Evolutionary conservation across 768 basidiomycete species (phyloP).

Genomic region (Leccinum uliginosum): DNA sequence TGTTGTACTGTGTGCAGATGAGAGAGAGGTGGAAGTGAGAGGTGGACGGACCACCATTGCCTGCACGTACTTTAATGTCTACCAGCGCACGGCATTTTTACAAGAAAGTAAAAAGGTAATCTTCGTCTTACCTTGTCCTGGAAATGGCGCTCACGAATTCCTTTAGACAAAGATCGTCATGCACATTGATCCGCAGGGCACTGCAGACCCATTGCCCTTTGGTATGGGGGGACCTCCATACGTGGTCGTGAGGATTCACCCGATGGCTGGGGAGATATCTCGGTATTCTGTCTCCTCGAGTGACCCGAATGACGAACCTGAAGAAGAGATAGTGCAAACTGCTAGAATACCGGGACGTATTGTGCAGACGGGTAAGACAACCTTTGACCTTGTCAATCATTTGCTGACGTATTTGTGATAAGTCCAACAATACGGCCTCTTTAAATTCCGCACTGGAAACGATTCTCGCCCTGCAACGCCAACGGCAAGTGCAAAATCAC

Average conservation of each 20-base stretch:
- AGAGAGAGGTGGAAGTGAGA: conserved; percentile 70
- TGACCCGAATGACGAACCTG: conserved; percentile 67
- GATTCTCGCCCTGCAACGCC: conserved; percentile 84
- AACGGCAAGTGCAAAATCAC: conserved; percentile 64
- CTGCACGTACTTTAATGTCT: conserved; percentile 86
- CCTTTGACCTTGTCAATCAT: background rate
- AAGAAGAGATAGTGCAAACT: conserved; percentile 82
- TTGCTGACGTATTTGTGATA: background rate
- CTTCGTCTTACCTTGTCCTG: conserved; percentile 1
- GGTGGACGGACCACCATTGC: conserved; percentile 61
- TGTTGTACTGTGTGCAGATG: conserved; percentile 65
- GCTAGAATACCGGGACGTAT: conserved; percentile 69
- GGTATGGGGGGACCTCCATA: conserved; percentile 67
- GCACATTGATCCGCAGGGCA: conserved; percentile 74
- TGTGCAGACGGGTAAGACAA: conserved; percentile 73
- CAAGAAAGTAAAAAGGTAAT: conserved; percentile 76
- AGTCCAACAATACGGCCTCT: conserved; percentile 89
- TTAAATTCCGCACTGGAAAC: conserved; percentile 78
- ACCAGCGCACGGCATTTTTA: conserved; percentile 75
- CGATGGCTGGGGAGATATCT: conserved; percentile 78
- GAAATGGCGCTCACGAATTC: conserved; percentile 4
- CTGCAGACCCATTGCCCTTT: conserved; percentile 75
- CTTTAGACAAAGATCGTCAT: conserved; percentile 80
- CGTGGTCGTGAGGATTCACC: conserved; percentile 77
- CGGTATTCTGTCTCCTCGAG: conserved; percentile 74